These are phyloP conservation scores for Teratosphaeria destructans DNA, from an alignment of 2,329 filamentous ascomycete genomes.

Conservation along the genomic window DNA sequence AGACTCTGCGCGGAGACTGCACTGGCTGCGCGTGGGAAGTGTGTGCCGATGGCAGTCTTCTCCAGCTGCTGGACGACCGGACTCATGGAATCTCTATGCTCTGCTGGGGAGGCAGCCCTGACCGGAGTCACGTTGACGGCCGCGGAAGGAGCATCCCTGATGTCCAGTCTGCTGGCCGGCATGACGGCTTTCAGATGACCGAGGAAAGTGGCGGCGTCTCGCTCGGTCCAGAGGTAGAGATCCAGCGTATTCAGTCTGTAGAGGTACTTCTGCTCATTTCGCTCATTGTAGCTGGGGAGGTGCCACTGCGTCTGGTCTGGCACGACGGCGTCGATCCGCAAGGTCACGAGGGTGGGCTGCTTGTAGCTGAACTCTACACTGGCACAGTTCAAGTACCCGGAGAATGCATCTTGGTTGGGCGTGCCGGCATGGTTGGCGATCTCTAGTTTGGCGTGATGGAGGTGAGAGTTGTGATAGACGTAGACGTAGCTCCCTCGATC, in stretches of 20 bases:
- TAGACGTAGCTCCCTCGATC: slow-evolving; percentile 73
- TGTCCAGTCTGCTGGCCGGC: slow-evolving; percentile 49
- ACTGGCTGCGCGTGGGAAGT: slow-evolving; percentile 32
- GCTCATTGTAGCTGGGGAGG: slow-evolving; percentile 54
- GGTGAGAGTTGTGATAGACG: slow-evolving; percentile 61
- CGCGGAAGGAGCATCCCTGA: slow-evolving; percentile 53
- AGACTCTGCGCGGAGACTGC: slow-evolving; percentile 27
- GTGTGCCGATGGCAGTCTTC: slow-evolving; percentile 55
- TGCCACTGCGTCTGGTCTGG: slow-evolving; percentile 54
- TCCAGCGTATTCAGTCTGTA: slow-evolving; percentile 67
- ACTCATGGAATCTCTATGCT: slow-evolving; percentile 47
- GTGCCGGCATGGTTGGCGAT: slow-evolving; percentile 65
- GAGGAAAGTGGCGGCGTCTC: slow-evolving; percentile 61
- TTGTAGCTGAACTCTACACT: slow-evolving; percentile 62
- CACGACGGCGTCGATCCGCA: slow-evolving; percentile 48
- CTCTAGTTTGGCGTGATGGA: slow-evolving; percentile 60
- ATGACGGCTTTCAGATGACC: slow-evolving; percentile 57
- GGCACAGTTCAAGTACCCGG: slow-evolving; percentile 56
- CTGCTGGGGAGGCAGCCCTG: slow-evolving; percentile 21
- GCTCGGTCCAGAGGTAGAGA: slow-evolving; percentile 68
- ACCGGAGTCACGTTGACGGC: slow-evolving; percentile 23
- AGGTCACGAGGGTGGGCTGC: slow-evolving; percentile 59
- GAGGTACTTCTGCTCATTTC: slow-evolving; percentile 67
- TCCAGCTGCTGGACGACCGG: slow-evolving; percentile 65
- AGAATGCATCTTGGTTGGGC: slow-evolving; percentile 68